Conservation (phyloP, 2,329 filamentous ascomycete genomes). For the Nemania sp. region DNA sequence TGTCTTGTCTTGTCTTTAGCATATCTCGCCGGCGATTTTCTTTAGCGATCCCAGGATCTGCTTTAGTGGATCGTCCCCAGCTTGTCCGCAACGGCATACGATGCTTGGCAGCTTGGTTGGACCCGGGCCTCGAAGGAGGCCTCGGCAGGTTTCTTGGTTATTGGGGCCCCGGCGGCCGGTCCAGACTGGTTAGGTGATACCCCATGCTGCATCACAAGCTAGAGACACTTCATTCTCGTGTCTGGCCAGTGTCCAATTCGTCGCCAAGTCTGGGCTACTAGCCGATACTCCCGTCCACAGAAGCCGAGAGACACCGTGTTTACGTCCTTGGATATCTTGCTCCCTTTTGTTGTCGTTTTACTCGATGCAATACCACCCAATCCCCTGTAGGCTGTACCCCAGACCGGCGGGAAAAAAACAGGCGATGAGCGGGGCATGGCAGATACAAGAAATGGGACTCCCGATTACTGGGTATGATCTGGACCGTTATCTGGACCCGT, state of each 20-base stretch:
- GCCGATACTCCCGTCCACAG: background rate
- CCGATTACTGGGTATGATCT: slow-evolving; percentile 21
- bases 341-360: background rate
- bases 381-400: slow-evolving; percentile 9
- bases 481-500: slow-evolving; percentile 5
- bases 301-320: background rate
- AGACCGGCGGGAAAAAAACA: background rate
- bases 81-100: too few species aligned
- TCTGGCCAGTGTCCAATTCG: too few species aligned
- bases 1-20: too few species aligned
- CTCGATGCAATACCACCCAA: slow-evolving; percentile 18
- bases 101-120: too few species aligned
- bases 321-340: background rate
- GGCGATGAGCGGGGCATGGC: slow-evolving; percentile 16
- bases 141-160: too few species aligned
- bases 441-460: slow-evolving; percentile 3
- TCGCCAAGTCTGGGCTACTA: background rate
- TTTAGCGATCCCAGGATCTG: too few species aligned
- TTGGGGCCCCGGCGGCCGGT: too few species aligned
- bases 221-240: too few species aligned
- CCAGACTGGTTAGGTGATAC: too few species aligned
- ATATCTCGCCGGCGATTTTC: background rate
- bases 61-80: too few species aligned
- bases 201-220: too few species aligned
- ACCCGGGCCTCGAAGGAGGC: too few species aligned